These are phyloP conservation scores for Arachis stenosperma DNA, from an alignment of 306 rosid species.

Conservation along the genomic window DNA sequence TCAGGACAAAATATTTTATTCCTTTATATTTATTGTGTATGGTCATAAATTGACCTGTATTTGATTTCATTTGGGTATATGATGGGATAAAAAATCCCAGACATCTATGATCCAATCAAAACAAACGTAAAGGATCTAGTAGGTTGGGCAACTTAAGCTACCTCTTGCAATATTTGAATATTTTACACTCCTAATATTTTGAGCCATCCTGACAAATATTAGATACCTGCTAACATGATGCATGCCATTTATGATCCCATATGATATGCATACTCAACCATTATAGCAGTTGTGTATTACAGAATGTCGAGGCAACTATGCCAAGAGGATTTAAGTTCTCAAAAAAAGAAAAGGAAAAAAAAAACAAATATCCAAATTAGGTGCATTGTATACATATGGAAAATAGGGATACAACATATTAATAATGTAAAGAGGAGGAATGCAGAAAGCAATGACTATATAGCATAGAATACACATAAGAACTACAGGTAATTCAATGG, in stretches of 20 bases:
- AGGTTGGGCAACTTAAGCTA: background rate
- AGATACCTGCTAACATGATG: background rate
- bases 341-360: background rate
- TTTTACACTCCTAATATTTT: background rate
- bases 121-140: background rate
- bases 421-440: slow-evolving; percentile 2
- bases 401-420: background rate
- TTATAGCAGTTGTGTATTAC: slow-evolving; percentile 7
- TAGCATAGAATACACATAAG: slow-evolving; percentile 2
- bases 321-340: slow-evolving; percentile 26
- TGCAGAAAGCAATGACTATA: background rate
- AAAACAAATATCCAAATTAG: slow-evolving; percentile 19
- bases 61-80: slow-evolving; percentile 15
- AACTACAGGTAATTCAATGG: slow-evolving; percentile 10
- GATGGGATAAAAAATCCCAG: slow-evolving; percentile 5
- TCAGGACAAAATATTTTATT: slow-evolving; percentile 16
- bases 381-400: slow-evolving; percentile 7
- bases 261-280: slow-evolving; percentile 10
- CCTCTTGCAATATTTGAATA: background rate
- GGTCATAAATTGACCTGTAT: slow-evolving; percentile 13
- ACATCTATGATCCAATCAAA: too few relatives aligned
- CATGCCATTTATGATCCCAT: slow-evolving; percentile 7
- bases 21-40: slow-evolving; percentile 7
- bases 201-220: background rate
- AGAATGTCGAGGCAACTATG: slow-evolving; percentile 8